Percentiles rank a stretch among this genome's conserved stretches.
These are phyloP conservation scores for Lycium barbarum DNA, from an alignment of 257 asterid species.

Conservation along the genomic window DNA sequence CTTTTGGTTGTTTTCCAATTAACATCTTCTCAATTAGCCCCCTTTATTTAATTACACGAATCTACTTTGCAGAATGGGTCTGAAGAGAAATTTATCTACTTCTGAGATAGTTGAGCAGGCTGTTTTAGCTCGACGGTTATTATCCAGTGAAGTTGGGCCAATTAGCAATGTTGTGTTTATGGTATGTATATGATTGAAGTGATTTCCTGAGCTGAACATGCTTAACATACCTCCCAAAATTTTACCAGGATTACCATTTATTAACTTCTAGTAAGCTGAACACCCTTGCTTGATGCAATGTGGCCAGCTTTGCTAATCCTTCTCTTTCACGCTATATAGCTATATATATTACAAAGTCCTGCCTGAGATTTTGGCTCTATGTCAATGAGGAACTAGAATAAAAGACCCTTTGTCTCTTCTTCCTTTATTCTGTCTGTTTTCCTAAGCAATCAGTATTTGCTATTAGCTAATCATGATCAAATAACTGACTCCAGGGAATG, in stretches of 20 bases:
- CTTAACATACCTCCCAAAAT: background rate
- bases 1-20: background rate
- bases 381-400: background rate
- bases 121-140: slow-evolving; percentile 79
- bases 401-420: background rate
- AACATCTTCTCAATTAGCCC: slow-evolving; percentile 10
- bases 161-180: slow-evolving; percentile 93
- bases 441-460: background rate
- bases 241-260: background rate
- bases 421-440: background rate
- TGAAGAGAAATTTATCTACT: slow-evolving; percentile 77
- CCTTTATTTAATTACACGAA: slow-evolving; percentile 17
- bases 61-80: slow-evolving; percentile 83
- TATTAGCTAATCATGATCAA: background rate
- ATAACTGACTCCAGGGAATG: slow-evolving; percentile 69
- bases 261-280: background rate
- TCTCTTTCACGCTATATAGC: background rate
- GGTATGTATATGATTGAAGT: slow-evolving; percentile 49
- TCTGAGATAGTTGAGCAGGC: slow-evolving; percentile 99
- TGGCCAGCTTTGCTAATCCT: background rate
- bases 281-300: background rate
- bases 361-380: background rate
- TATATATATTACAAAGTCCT: background rate
- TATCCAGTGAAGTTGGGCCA: slow-evolving; percentile 75
- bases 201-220: slow-evolving; percentile 2